phyloP scores from a whole-genome alignment of 805 yeast species.

The Ogataea thermomethanolica region DNA sequence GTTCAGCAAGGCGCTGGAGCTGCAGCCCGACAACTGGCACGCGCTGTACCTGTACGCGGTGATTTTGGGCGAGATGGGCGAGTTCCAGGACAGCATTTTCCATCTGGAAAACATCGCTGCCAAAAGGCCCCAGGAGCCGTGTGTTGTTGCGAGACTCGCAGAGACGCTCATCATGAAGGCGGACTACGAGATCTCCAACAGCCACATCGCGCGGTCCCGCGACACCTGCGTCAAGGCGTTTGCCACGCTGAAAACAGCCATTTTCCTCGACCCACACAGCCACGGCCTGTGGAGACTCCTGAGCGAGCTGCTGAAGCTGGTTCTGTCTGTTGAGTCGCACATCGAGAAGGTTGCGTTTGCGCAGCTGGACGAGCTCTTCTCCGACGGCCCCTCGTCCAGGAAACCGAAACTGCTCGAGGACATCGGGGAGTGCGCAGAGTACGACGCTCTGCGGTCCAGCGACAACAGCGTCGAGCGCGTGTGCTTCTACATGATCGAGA shows the following conservation, averaged over 20 bases:
- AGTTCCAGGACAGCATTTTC: conserved; percentile 57
- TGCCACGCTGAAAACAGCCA: conserved; percentile 22
- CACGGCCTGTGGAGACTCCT: conserved; percentile 65
- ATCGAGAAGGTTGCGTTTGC: conserved; percentile 46
- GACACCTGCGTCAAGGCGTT: conserved; percentile 40
- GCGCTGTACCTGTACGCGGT: conserved; percentile 66
- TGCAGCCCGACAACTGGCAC: conserved; percentile 55
- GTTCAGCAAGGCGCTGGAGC: conserved; percentile 57
- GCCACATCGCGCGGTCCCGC: conserved; percentile 67
- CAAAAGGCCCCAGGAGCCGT: conserved; percentile 45
- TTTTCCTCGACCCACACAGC: conserved; percentile 31
- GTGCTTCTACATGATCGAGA: conserved; percentile 38
- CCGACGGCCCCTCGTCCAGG: conserved; percentile 14
- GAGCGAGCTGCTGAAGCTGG: conserved; percentile 53
- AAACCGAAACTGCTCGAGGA: conserved; percentile 4
- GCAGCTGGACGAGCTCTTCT: conserved; percentile 30
- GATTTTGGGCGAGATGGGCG: conserved; percentile 59
- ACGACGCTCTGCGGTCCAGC: conserved; percentile 18
- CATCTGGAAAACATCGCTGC: conserved; percentile 40
- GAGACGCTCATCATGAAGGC: conserved; percentile 58
- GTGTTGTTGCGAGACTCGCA: conserved; percentile 50
- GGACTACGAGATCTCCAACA: conserved; percentile 47
- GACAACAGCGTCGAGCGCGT: conserved; percentile 26
- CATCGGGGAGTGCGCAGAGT: conserved; percentile 1
- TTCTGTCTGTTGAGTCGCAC: conserved; percentile 53